These are phyloP conservation scores for Diplodia corticola DNA, from an alignment of 2,329 filamentous ascomycete genomes.

Conservation along the genomic window DNA sequence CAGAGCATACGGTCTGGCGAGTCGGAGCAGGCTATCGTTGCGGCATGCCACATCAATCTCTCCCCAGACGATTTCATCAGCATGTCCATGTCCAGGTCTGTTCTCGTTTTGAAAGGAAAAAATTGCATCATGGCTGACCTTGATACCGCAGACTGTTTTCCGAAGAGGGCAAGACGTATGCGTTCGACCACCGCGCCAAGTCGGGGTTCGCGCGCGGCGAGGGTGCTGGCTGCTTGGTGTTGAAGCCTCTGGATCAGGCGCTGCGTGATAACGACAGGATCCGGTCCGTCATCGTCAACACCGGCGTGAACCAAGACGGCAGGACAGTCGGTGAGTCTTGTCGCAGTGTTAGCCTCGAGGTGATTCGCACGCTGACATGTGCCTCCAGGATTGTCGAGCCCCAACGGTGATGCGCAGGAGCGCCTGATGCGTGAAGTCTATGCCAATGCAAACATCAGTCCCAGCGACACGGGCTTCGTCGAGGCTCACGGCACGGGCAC, in stretches of 20 bases:
- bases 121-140: neutral
- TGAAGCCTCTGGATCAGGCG: conserved; percentile 61
- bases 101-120: neutral
- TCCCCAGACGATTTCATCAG: conserved; percentile 24
- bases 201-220: conserved; percentile 67
- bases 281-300: conserved; percentile 45
- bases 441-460: conserved; percentile 36
- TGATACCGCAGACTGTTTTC: conserved; percentile 29
- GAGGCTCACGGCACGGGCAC: conserved; percentile 59
- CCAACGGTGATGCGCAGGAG: conserved; percentile 52
- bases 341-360: too few relatives aligned
- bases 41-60: conserved; percentile 24
- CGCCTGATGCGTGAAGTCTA: conserved; percentile 41
- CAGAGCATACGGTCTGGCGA: conserved; percentile 28
- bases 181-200: conserved; percentile 52
- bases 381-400: conserved; percentile 55
- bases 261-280: conserved; percentile 58
- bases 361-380: neutral
- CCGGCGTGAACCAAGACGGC: conserved; percentile 54
- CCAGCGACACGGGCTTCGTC: conserved; percentile 25
- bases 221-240: conserved; percentile 58
- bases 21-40: conserved; percentile 25
- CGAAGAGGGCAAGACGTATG: conserved; percentile 35
- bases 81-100: conserved; percentile 26
- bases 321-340: conserved; percentile 6